Conservation (phyloP, 129 eudicot genomes). For the Heracleum sosnowskyi region DNA sequence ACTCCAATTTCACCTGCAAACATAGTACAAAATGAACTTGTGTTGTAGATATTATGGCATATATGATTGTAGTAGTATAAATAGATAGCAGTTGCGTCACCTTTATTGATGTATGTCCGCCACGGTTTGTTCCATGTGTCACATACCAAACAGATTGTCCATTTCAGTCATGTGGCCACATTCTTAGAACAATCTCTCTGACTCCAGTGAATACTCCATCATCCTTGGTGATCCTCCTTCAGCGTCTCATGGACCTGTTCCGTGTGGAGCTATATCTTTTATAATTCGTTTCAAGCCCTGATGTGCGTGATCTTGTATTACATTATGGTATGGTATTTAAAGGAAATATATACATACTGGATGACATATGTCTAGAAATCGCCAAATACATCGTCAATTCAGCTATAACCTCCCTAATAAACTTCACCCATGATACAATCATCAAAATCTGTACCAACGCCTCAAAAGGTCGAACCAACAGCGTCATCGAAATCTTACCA, state of each 20-base stretch:
- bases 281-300: constrained; percentile 28
- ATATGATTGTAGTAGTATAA: neutral
- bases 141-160: constrained; percentile 62
- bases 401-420: too few relatives aligned
- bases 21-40: neutral
- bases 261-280: constrained; percentile 42
- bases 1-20: constrained; percentile 27
- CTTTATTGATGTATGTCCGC: constrained; percentile 26
- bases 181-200: constrained; percentile 34
- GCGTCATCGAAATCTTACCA: too few relatives aligned
- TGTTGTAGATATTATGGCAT: neutral
- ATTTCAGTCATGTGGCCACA: constrained; percentile 39
- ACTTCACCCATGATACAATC: too few relatives aligned
- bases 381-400: too few relatives aligned
- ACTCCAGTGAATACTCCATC: constrained; percentile 53
- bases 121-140: constrained; percentile 40
- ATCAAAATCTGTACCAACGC: too few relatives aligned
- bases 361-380: too few relatives aligned
- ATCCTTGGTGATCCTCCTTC: constrained; percentile 65
- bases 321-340: neutral
- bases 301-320: neutral
- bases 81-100: constrained; percentile 12
- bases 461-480: too few relatives aligned
- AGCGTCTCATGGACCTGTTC: constrained; percentile 58
- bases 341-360: neutral